phyloP scores from a whole-genome alignment of 176 grass and related monocot species.

The Paspalum notatum region DNA sequence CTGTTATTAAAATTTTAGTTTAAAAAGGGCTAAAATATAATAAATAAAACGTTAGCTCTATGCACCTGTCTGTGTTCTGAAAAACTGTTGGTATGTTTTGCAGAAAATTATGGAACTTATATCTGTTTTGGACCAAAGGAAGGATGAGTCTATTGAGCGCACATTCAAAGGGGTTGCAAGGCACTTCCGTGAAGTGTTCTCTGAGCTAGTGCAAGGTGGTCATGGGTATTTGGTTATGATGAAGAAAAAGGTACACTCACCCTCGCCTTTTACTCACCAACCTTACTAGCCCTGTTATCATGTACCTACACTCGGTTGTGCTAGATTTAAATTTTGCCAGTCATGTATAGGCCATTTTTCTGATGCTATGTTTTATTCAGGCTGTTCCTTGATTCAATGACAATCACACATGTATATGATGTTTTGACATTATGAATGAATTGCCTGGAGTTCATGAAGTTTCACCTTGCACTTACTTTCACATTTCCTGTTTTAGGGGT shows the following conservation, averaged over 20 bases:
- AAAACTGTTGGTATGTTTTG: constrained; percentile 19
- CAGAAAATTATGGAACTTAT: constrained; percentile 98
- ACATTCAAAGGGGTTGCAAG: constrained; percentile 99
- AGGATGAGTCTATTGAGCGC: constrained; percentile 98
- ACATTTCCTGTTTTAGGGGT: background rate
- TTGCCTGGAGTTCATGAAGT: background rate
- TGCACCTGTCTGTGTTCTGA: constrained; percentile 7
- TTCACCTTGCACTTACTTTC: background rate
- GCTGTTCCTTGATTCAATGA: constrained; percentile 10
- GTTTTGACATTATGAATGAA: constrained; percentile 11
- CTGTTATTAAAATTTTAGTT: no score
- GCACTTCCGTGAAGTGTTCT: constrained; percentile 94
- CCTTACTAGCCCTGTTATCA: constrained; percentile 15
- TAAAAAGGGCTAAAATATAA: no score
- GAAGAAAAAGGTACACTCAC: constrained; percentile 83
- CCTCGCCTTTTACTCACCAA: constrained; percentile 17
- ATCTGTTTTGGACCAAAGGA: constrained; percentile 93
- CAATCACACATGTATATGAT: constrained; percentile 2
- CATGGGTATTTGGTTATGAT: constrained; percentile 97
- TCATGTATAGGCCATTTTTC: background rate
- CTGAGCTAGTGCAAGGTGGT: constrained; percentile 95
- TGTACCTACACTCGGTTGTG: constrained; percentile 11
- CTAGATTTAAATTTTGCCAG: background rate
- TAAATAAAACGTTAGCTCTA: background rate
- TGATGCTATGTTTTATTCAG: background rate